Percentiles rank a stretch among this genome's conserved stretches.
Conservation (phyloP, 306 rosid genomes). For the Vigna radiata region DNA sequence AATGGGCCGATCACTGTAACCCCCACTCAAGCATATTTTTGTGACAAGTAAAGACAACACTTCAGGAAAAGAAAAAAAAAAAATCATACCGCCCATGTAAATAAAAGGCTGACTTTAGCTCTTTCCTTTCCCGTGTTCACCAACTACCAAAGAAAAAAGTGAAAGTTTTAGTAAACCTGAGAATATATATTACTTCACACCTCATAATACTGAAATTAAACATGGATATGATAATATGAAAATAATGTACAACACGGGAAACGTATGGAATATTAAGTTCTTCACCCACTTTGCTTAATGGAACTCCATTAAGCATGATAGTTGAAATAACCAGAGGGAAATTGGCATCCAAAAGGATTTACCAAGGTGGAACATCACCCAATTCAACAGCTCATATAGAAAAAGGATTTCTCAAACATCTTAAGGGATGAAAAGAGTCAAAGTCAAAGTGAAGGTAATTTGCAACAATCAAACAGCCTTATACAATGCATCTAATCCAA, state of each 20-base stretch:
- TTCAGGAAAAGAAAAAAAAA: constrained; percentile 11
- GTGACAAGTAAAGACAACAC: constrained; percentile 35
- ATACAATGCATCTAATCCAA: constrained; percentile 5
- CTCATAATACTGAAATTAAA: constrained; percentile 30
- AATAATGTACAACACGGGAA: constrained; percentile 13
- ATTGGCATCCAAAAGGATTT: constrained; percentile 22
- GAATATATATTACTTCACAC: constrained; percentile 15
- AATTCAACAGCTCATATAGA: constrained; percentile 15
- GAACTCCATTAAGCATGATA: not conserved
- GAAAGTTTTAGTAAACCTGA: constrained; percentile 19
- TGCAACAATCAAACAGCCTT: constrained; percentile 18
- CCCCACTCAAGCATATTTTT: not conserved
- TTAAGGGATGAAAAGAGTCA: not conserved
- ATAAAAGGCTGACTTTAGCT: constrained; percentile 97
- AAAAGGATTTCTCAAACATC: constrained; percentile 8
- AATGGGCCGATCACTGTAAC: constrained; percentile 14
- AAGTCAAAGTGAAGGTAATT: constrained; percentile 17
- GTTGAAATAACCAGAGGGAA: constrained; percentile 14
- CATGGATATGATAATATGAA: constrained; percentile 24
- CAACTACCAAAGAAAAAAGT: constrained; percentile 67
- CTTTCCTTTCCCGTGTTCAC: constrained; percentile 97
- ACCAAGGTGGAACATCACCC: not conserved
- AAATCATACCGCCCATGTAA: constrained; percentile 94
- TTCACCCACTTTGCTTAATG: not conserved
- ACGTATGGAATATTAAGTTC: not conserved